Conservation (phyloP, 1,284 basidiomycete species). For the Pseudomicrostroma phylloplanum region DNA sequence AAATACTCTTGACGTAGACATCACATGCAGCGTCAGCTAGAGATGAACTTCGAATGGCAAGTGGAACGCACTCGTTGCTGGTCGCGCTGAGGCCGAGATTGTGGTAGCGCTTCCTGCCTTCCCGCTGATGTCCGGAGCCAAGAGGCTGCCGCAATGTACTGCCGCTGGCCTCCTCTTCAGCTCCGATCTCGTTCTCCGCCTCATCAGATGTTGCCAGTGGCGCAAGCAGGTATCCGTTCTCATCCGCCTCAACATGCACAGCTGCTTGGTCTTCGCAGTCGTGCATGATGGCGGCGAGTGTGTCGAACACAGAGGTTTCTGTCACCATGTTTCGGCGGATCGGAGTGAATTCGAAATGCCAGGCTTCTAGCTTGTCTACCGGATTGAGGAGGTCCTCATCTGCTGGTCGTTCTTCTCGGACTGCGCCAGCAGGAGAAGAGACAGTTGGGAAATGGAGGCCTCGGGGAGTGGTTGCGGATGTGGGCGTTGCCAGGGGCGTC, state of each 20-base stretch:
- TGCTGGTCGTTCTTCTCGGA: neutral
- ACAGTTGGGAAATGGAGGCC: neutral
- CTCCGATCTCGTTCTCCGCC: neutral
- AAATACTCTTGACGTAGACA: conserved; percentile 41
- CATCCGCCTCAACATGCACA: conserved; percentile 16
- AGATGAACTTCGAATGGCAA: conserved; percentile 27
- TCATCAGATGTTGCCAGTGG: neutral
- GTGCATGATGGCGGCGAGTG: conserved; percentile 27
- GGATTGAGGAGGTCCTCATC: conserved; percentile 8
- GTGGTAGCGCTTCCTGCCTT: neutral
- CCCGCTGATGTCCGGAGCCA: conserved; percentile 8
- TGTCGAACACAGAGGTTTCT: conserved; percentile 18
- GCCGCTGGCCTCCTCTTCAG: neutral
- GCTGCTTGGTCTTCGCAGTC: conserved; percentile 28
- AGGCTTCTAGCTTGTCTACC: conserved; percentile 38
- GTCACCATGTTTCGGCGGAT: conserved; percentile 35
- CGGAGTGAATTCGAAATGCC: conserved; percentile 47
- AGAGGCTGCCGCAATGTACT: conserved; percentile 1
- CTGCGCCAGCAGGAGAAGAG: neutral
- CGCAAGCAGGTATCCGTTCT: neutral
- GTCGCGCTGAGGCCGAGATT: conserved; percentile 25
- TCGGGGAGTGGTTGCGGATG: neutral
- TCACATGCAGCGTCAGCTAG: conserved; percentile 23
- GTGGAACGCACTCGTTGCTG: conserved; percentile 39
- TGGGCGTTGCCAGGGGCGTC: conserved; percentile 1